Evolutionary conservation across 148 eudicot species (phyloP), one percentile per base, ranked within the genome.

Genomic region (Cornus suecica): DNA sequence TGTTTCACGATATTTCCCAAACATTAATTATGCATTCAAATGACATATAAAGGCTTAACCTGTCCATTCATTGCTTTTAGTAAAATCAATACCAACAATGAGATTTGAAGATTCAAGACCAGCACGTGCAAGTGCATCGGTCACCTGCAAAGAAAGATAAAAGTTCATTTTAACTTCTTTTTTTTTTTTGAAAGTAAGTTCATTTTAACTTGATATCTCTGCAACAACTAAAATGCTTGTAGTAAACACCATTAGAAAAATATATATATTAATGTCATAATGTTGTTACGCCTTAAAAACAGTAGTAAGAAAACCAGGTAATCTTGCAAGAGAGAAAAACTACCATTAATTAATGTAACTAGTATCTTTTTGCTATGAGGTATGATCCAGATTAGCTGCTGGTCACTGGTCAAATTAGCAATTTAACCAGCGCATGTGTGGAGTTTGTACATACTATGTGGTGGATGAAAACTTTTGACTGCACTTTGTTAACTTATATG

Each of bases 1-100:
- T 23, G 61, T 41, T 72, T 75, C 48, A 14, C 68, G 52, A 31
- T 58, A 54, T 23, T 30, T 8, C 4, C 31, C 29, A 24, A 60
- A 51, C 14, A 9, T 66, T 4, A 61, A 28, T 73, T 30, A 18
- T 28, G 34, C 37, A 63, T 25, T 26, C 20, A 8, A 27, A 66
- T 11, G 63, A 65, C 22, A 6, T 20, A 77, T 65, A 52, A 80
- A 72, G 29, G 28, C 52, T 9, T 71, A 74, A 95, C 99, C 99
- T 74, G 97, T 95, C 99, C 99, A 95, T 80, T 95, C 99, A 81
- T 95, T 95, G 89, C 99, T 95, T 84, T 95, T 95, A 18, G 99
- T 95, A 81, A 92, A 95, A 83, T 95, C 99, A 60, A 95, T 85
- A 37, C 97, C 99, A 62, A 95, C 84, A 69, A 95, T 93, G 27